Evolutionary conservation across 805 yeast species (phyloP).

Genomic region (Saccharomycopsis guyanensis): DNA sequence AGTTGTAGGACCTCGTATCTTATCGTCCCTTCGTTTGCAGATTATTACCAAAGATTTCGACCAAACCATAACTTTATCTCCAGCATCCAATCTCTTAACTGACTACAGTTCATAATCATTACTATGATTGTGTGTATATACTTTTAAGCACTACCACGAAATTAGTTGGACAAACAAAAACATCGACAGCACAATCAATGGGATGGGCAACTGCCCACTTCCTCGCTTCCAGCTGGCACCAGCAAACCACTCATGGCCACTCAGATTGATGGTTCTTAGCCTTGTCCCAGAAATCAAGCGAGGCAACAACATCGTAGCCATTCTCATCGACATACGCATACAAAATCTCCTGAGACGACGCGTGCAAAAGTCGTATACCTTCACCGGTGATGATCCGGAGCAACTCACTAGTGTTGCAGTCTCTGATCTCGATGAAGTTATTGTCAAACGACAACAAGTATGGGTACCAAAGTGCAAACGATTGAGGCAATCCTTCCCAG

Average conservation of each 20-base stretch:
- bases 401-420: constrained; percentile 79
- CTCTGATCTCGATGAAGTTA: constrained; percentile 84
- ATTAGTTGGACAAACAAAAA: too few species aligned
- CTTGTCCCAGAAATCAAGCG: constrained; percentile 79
- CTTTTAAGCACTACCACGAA: too few species aligned
- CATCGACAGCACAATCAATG: too few species aligned
- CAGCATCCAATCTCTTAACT: too few species aligned
- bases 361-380: constrained; percentile 80
- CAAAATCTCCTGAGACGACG: constrained; percentile 86
- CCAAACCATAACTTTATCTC: too few species aligned
- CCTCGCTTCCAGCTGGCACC: too few species aligned
- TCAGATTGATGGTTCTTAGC: constrained; percentile 17
- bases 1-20: too few species aligned
- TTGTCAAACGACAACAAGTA: constrained; percentile 86
- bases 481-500: constrained; percentile 96
- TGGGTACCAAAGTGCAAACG: constrained; percentile 91
- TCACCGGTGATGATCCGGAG: constrained; percentile 88
- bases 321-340: constrained; percentile 87
- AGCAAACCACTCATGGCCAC: not conserved
- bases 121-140: too few species aligned
- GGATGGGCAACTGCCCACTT: too few species aligned
- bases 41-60: too few species aligned
- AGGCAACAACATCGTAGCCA: constrained; percentile 88
- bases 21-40: too few species aligned
- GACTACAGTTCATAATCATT: too few species aligned